phyloP scores from a whole-genome alignment of 257 asterid genomes.

The Rehmannia glutinosa region DNA sequence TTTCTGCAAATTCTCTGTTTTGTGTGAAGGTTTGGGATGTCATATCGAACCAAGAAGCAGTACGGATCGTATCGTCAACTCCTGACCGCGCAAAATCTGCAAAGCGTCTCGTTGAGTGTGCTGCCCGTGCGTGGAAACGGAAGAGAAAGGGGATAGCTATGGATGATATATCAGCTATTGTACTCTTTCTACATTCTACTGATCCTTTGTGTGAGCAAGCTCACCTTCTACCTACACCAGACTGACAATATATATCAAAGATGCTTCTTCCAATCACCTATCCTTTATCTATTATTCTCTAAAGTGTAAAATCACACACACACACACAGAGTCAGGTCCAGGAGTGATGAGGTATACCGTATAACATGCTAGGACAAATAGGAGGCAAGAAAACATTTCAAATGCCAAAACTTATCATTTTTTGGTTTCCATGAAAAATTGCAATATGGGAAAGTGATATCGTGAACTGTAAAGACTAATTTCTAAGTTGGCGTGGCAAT shows the following conservation, averaged over 20 bases:
- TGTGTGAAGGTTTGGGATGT: conserved; percentile 98
- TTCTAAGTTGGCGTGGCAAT: background rate
- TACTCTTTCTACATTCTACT: conserved; percentile 57
- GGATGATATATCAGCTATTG: conserved; percentile 95
- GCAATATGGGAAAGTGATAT: background rate
- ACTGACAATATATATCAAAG: too few relatives aligned
- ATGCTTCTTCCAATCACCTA: too few relatives aligned
- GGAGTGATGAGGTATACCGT: too few relatives aligned
- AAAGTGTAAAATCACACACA: too few relatives aligned
- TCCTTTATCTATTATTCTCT: too few relatives aligned
- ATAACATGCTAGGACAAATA: too few relatives aligned
- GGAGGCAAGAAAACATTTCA: background rate
- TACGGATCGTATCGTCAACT: conserved; percentile 55
- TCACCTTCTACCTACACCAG: too few relatives aligned
- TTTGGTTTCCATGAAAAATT: background rate
- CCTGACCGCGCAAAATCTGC: conserved; percentile 64
- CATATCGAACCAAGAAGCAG: conserved; percentile 87
- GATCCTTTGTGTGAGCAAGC: conserved; percentile 34
- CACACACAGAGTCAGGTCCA: too few relatives aligned
- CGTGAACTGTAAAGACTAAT: background rate
- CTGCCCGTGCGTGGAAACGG: conserved; percentile 66
- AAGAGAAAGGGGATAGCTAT: conserved; percentile 80
- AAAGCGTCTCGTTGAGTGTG: conserved; percentile 65
- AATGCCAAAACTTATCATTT: background rate
- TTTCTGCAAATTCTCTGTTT: too few relatives aligned